phyloP scores from a whole-genome alignment of 495 filamentous ascomycete genomes.

The Hypoxylon lienhwacheense region DNA sequence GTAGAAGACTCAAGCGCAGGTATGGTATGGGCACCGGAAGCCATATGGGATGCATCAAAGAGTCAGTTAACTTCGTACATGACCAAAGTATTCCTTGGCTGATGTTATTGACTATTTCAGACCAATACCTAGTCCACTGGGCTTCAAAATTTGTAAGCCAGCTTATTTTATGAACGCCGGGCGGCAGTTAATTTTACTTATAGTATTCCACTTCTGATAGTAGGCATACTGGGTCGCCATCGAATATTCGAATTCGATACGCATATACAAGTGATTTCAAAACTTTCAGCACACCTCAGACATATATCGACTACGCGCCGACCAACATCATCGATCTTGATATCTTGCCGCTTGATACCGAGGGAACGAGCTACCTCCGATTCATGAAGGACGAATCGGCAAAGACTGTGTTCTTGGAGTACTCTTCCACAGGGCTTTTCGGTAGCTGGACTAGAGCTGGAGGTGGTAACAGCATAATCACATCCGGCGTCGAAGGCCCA shows the following conservation, averaged over 20 bases:
- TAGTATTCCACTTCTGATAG: constrained; percentile 47
- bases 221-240: constrained; percentile 44
- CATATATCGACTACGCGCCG: constrained; percentile 48
- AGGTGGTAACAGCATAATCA: constrained; percentile 45
- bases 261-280: constrained; percentile 50
- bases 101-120: constrained; percentile 25
- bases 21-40: constrained; percentile 61
- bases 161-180: not conserved
- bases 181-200: constrained; percentile 11
- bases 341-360: constrained; percentile 42
- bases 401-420: constrained; percentile 55
- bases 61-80: constrained; percentile 24
- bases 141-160: constrained; percentile 53
- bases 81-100: not conserved
- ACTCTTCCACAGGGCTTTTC: constrained; percentile 50
- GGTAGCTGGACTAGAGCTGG: constrained; percentile 55
- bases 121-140: constrained; percentile 57
- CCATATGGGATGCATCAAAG: constrained; percentile 55
- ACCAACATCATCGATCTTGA: constrained; percentile 51
- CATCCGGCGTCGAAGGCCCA: constrained; percentile 52
- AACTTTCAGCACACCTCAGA: constrained; percentile 46
- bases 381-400: constrained; percentile 58
- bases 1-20: constrained; percentile 54
- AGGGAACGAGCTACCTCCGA: constrained; percentile 44
- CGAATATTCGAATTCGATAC: constrained; percentile 48